phyloP scores from a whole-genome alignment of 2,329 filamentous ascomycete species.

The Ophiostoma populinum region DNA sequence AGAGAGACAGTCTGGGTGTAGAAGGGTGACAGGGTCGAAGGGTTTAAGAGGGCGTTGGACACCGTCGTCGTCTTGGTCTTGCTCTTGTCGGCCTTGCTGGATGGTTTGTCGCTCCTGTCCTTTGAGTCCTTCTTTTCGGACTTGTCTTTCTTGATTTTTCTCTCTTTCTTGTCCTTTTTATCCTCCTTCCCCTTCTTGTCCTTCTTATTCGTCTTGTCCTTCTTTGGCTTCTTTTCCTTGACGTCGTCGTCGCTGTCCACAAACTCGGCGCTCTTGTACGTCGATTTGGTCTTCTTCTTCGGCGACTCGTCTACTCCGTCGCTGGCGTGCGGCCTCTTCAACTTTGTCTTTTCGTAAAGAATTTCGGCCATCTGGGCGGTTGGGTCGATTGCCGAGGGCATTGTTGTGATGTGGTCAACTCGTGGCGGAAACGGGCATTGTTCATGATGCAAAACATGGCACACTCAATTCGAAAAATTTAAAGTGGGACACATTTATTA shows the following conservation, averaged over 20 bases:
- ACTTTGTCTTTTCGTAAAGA: slow-evolving; percentile 1
- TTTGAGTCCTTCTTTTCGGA: background rate
- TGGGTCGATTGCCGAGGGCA: background rate
- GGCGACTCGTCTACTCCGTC: slow-evolving; percentile 5
- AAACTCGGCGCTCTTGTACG: background rate
- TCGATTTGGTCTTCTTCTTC: slow-evolving; percentile 9
- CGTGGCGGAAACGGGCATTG: no score
- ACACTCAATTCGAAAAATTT: slow-evolving; percentile 1
- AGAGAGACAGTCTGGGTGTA: slow-evolving; percentile 65
- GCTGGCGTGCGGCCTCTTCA: slow-evolving; percentile 5
- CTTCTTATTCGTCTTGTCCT: background rate
- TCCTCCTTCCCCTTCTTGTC: slow-evolving; percentile 1
- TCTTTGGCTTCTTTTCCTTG: background rate
- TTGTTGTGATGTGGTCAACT: background rate
- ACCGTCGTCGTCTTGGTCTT: background rate
- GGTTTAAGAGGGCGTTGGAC: background rate
- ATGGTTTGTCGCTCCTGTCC: background rate
- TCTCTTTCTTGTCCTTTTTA: slow-evolving; percentile 3
- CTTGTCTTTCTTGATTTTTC: slow-evolving; percentile 4
- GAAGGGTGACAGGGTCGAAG: slow-evolving; percentile 43
- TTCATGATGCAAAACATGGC: no score
- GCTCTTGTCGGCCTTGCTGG: background rate
- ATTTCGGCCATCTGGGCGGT: background rate
- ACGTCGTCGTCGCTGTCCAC: background rate
- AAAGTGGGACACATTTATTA: background rate